Conservation (phyloP, 805 yeast species). For the Sugiyamaella boreocaroliniensis region DNA sequence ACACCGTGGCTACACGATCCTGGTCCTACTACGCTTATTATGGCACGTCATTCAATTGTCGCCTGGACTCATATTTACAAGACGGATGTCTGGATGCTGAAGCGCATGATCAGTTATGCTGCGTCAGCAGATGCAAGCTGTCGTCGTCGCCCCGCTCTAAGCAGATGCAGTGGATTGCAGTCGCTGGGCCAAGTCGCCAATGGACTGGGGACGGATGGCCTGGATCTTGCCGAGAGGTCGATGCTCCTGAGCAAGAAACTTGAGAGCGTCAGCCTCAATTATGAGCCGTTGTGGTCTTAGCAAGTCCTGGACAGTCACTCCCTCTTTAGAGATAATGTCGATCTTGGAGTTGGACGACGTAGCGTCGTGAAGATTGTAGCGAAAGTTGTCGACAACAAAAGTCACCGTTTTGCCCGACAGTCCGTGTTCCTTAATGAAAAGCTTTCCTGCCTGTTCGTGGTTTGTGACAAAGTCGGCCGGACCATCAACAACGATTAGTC, state of each 20-base stretch:
- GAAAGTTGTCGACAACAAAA: constrained; percentile 57
- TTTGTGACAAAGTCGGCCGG: constrained; percentile 31
- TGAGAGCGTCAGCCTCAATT: constrained; percentile 69
- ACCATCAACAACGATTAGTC: constrained; percentile 60
- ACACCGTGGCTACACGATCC: too few species aligned
- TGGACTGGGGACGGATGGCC: constrained; percentile 8
- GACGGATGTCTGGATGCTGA: too few species aligned
- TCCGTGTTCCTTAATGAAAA: constrained; percentile 42
- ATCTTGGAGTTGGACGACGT: constrained; percentile 46
- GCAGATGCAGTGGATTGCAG: background rate
- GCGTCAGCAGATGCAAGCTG: too few species aligned
- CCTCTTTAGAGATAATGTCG: constrained; percentile 65
- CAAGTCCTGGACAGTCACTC: constrained; percentile 74
- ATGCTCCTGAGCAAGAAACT: constrained; percentile 39
- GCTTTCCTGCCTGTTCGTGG: constrained; percentile 42
- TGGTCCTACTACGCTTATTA: background rate
- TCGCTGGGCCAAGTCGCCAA: constrained; percentile 1
- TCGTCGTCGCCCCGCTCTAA: too few species aligned
- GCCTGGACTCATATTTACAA: background rate
- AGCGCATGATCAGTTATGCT: too few species aligned
- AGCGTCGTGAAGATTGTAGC: constrained; percentile 55
- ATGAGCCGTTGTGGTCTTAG: constrained; percentile 71
- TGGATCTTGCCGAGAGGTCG: constrained; percentile 7
- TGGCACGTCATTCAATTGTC: background rate
- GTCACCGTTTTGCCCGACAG: constrained; percentile 35